A percentile compares a stretch with the other conserved stretches of the same genome.
Evolutionary conservation across 2,329 filamentous ascomycete species (phyloP).

Genomic region (Colletotrichum sp.): DNA sequence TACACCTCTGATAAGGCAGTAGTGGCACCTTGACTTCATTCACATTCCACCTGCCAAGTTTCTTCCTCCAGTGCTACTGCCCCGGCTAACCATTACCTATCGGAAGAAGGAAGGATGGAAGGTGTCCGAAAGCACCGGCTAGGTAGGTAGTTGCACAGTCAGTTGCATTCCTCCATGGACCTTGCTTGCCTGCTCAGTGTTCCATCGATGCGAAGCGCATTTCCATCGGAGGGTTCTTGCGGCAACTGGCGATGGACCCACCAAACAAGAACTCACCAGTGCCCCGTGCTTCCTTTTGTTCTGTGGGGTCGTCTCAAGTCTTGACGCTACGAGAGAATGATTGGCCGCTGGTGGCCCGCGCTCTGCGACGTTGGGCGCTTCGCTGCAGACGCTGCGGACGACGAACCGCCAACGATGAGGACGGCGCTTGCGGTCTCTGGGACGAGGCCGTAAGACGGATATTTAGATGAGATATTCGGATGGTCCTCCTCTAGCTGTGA

Average conservation of each 20-base stretch:
- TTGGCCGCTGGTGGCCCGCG: conserved; percentile 8
- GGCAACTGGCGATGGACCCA: not conserved
- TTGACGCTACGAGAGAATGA: conserved; percentile 11
- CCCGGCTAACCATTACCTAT: not conserved
- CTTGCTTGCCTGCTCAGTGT: not conserved
- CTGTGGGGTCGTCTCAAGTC: conserved; percentile 12
- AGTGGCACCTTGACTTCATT: not conserved
- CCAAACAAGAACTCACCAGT: conserved; percentile 18
- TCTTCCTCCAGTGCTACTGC: not conserved
- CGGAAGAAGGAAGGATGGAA: not conserved
- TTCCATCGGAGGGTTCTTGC: conserved; percentile 2
- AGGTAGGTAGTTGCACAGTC: not conserved
- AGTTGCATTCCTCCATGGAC: not conserved
- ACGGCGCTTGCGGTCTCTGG: not conserved
- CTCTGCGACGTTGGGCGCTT: conserved; percentile 15
- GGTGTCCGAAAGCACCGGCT: not conserved
- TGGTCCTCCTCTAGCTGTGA: not conserved
- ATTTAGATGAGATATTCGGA: not conserved
- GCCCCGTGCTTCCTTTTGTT: conserved; percentile 9
- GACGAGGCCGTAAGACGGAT: not conserved
- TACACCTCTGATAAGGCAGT: not conserved
- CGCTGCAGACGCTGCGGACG: not conserved
- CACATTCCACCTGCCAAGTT: not conserved
- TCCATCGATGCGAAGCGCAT: not conserved
- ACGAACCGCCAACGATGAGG: not conserved